Evolutionary conservation across 352 stramenopile genomes (phyloP).

Genomic region (Phytophthora pluvialis): DNA sequence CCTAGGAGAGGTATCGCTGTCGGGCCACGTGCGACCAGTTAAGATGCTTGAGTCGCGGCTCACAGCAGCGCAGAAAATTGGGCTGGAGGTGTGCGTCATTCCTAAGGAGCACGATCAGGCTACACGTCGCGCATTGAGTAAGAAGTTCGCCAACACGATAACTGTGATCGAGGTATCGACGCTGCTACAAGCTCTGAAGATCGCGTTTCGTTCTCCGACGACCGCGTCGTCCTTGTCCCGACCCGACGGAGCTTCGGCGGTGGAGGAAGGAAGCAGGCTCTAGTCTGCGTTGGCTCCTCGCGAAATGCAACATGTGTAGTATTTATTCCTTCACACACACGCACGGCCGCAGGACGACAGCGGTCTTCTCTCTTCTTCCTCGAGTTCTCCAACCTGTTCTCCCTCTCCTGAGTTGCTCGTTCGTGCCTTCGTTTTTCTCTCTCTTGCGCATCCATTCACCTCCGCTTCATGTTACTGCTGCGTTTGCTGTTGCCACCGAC

Average conservation of each 20-base stretch:
- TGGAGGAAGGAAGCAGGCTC: conserved; percentile 19
- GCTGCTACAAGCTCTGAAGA: conserved; percentile 66
- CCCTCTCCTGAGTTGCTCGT: conserved; percentile 8
- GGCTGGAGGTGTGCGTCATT: conserved; percentile 75
- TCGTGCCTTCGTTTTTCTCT: conserved; percentile 1
- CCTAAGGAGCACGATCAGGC: conserved; percentile 58
- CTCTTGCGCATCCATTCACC: conserved; percentile 35
- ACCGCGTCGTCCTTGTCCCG: conserved; percentile 27
- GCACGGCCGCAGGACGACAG: conserved; percentile 19
- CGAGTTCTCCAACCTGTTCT: conserved; percentile 14
- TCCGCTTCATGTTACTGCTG: conserved; percentile 37
- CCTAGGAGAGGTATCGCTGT: conserved; percentile 82
- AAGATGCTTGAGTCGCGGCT: conserved; percentile 87
- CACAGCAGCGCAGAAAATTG: conserved; percentile 82
- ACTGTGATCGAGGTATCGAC: conserved; percentile 71
- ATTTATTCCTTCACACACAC: conserved; percentile 43
- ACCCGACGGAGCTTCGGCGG: conserved; percentile 6
- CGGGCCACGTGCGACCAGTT: conserved; percentile 75
- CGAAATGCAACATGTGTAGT: conserved; percentile 38
- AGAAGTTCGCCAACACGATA: conserved; percentile 64
- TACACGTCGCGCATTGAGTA: conserved; percentile 44
- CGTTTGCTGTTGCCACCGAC: conserved; percentile 43
- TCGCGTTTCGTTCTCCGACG: conserved; percentile 48
- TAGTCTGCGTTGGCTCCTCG: conserved; percentile 22
- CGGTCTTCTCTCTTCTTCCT: conserved; percentile 29